phyloP scores from a whole-genome alignment of 768 basidiomycete genomes.

The Tubosaeta brunneosetosa region DNA sequence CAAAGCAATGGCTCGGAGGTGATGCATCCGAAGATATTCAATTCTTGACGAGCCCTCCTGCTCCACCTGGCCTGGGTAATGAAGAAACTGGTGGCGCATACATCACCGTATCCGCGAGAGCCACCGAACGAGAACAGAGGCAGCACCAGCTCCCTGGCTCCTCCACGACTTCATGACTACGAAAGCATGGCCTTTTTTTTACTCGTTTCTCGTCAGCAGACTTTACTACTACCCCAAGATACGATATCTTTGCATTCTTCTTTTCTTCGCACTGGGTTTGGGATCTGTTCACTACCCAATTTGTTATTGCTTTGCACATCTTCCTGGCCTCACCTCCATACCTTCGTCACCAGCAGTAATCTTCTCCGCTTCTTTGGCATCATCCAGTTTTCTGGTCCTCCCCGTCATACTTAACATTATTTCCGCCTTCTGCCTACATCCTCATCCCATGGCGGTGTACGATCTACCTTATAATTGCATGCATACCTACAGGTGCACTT shows the following conservation, averaged over 20 bases:
- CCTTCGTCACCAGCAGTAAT: constrained; percentile 29
- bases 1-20: constrained; percentile 76
- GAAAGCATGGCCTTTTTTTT: constrained; percentile 12
- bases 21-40: constrained; percentile 63
- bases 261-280: constrained; percentile 17
- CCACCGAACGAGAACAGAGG: constrained; percentile 56
- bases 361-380: constrained; percentile 25
- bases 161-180: constrained; percentile 28
- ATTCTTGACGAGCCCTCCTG: constrained; percentile 51
- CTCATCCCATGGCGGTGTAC: constrained; percentile 29
- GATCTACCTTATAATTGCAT: constrained; percentile 33
- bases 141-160: constrained; percentile 23
- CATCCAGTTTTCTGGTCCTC: constrained; percentile 24
- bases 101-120: constrained; percentile 79
- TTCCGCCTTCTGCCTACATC: constrained; percentile 15
- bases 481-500: constrained; percentile 31
- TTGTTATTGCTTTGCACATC: constrained; percentile 20
- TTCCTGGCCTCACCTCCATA: constrained; percentile 23
- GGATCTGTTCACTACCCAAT: constrained; percentile 20
- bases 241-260: constrained; percentile 26
- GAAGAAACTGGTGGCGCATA: constrained; percentile 84
- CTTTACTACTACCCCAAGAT: constrained; percentile 25
- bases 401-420: constrained; percentile 26
- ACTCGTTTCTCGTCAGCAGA: constrained; percentile 16
- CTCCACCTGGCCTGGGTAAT: constrained; percentile 63